phyloP scores from a whole-genome alignment of 2,329 filamentous ascomycete species.

The Aspergillus cejpii region DNA sequence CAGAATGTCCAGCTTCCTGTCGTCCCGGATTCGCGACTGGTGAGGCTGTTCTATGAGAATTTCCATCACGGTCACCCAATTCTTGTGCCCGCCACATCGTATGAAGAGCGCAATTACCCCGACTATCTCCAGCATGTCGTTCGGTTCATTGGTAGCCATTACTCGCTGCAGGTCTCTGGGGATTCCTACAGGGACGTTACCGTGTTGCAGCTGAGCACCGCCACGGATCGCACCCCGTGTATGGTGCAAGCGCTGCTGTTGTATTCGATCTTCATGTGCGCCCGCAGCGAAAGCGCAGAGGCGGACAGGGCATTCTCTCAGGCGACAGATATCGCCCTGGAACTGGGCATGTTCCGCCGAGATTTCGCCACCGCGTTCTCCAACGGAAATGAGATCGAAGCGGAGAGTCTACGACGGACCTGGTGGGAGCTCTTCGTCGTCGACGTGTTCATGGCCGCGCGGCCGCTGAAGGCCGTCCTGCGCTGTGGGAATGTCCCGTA shows the following conservation, averaged over 20 bases:
- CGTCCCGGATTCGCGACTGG: slow-evolving; percentile 30
- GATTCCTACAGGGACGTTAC: slow-evolving; percentile 22
- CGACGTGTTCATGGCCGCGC: slow-evolving; percentile 72
- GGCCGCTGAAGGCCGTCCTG: slow-evolving; percentile 46
- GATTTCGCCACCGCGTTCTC: slow-evolving; percentile 45
- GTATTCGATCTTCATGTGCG: slow-evolving; percentile 32
- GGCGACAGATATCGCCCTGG: slow-evolving; percentile 62
- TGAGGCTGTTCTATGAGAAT: slow-evolving; percentile 47
- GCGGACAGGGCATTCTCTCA: slow-evolving; percentile 47
- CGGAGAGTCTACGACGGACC: slow-evolving; percentile 77
- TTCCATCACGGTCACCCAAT: slow-evolving; percentile 52
- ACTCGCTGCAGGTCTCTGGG: slow-evolving; percentile 31
- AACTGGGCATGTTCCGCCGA: slow-evolving; percentile 65
- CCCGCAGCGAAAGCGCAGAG: slow-evolving; percentile 30
- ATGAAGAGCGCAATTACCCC: slow-evolving; percentile 38
- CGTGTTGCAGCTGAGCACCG: slow-evolving; percentile 8
- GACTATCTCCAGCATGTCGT: slow-evolving; percentile 45
- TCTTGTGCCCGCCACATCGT: slow-evolving; percentile 42
- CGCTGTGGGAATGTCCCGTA: slow-evolving; percentile 62
- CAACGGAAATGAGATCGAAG: slow-evolving; percentile 53
- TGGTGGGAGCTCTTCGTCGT: slow-evolving; percentile 79
- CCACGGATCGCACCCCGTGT: slow-evolving; percentile 21
- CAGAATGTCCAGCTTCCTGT: slow-evolving; percentile 12
- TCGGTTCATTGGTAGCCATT: slow-evolving; percentile 49
- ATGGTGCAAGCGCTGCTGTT: slow-evolving; percentile 37